phyloP scores from a whole-genome alignment of 495 filamentous ascomycete genomes.

The Staphylotrichum tortipilum region DNA sequence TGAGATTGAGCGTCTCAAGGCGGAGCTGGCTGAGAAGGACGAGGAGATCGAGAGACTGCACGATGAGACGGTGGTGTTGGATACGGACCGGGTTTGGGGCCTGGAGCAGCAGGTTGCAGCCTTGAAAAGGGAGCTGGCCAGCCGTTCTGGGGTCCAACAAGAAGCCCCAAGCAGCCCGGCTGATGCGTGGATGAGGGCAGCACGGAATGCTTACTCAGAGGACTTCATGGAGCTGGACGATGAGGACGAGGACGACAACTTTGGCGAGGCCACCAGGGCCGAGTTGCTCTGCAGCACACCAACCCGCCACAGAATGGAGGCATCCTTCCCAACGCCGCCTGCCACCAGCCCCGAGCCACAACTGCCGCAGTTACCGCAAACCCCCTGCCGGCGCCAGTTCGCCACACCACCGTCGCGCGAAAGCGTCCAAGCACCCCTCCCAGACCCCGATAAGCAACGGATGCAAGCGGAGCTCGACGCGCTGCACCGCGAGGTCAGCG shows the following conservation, averaged over 20 bases:
- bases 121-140: slow-evolving; percentile 24
- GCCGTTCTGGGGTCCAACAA: slow-evolving; percentile 19
- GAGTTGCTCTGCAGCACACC: slow-evolving; percentile 38
- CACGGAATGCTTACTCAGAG: slow-evolving; percentile 34
- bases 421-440: slow-evolving; percentile 29
- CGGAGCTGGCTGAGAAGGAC: slow-evolving; percentile 45
- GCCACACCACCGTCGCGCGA: slow-evolving; percentile 11
- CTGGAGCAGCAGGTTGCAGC: slow-evolving; percentile 35
- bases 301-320: slow-evolving; percentile 20
- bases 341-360: slow-evolving; percentile 32
- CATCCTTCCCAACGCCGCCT: slow-evolving; percentile 44
- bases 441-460: slow-evolving; percentile 37
- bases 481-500: slow-evolving; percentile 31
- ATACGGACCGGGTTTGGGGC: slow-evolving; percentile 34
- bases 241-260: slow-evolving; percentile 23
- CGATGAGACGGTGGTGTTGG: slow-evolving; percentile 37
- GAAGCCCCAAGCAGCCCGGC: slow-evolving; percentile 20
- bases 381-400: slow-evolving; percentile 21
- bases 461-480: slow-evolving; percentile 32
- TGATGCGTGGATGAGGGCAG: slow-evolving; percentile 36
- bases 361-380: slow-evolving; percentile 21
- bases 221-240: slow-evolving; percentile 32
- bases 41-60: slow-evolving; percentile 41
- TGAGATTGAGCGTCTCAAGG: slow-evolving; percentile 43
- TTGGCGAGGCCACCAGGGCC: slow-evolving; percentile 30